phyloP scores from a whole-genome alignment of 139 green algal species.

The Parachlorella kessleri region DNA sequence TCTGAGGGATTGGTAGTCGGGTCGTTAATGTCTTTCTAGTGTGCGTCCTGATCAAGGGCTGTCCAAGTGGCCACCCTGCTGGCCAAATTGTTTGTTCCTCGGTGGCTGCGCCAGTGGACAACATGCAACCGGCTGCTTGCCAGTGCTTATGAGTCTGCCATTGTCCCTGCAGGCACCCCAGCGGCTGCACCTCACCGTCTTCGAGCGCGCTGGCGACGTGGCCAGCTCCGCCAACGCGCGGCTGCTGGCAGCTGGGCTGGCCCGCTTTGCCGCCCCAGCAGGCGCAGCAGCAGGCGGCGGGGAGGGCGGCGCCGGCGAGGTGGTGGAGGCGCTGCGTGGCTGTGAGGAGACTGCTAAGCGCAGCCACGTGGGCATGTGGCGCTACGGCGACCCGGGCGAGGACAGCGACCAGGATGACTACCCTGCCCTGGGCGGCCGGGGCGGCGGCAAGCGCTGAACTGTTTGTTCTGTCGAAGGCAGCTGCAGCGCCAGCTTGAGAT shows the following conservation, averaged over 20 bases:
- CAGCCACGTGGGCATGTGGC: slow-evolving; percentile 75
- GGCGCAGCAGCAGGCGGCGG: background rate
- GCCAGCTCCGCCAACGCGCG: slow-evolving; percentile 26
- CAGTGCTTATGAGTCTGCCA: no score
- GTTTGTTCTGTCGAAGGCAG: no score
- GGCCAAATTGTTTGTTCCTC: no score
- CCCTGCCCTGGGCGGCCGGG: background rate
- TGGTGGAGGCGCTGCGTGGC: slow-evolving; percentile 41
- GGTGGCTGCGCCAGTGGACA: no score
- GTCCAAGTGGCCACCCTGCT: no score
- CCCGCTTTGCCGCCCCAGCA: slow-evolving; percentile 16
- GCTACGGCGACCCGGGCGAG: slow-evolving; percentile 86
- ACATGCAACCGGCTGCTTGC: no score
- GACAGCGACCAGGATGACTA: slow-evolving; percentile 61
- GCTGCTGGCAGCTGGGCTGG: slow-evolving; percentile 57
- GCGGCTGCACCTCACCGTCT: slow-evolving; percentile 47
- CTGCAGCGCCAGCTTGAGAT: no score
- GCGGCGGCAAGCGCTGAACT: background rate
- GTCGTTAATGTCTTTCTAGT: no score
- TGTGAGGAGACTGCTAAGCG: slow-evolving; percentile 69
- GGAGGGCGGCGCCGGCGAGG: slow-evolving; percentile 32
- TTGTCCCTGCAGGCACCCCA: slow-evolving; percentile 32
- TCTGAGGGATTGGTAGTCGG: no score
- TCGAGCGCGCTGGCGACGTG: slow-evolving; percentile 13
- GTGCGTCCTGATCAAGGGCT: no score